phyloP scores from a whole-genome alignment of 176 grass and related monocot genomes.

The Tillandsia leiboldiana region DNA sequence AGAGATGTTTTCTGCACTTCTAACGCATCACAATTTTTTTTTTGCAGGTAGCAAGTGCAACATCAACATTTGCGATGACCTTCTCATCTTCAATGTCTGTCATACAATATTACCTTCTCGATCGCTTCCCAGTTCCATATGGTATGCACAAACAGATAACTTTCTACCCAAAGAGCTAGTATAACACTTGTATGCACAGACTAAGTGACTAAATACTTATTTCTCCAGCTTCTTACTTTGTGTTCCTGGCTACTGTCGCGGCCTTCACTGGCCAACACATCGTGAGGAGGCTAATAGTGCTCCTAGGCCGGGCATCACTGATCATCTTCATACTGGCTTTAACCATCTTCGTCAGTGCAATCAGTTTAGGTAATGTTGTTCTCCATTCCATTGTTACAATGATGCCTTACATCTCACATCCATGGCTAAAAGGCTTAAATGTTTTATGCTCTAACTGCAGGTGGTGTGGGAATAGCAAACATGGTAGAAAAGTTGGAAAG shows the following conservation, averaged over 20 bases:
- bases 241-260: conserved; percentile 15
- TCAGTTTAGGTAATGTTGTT: conserved; percentile 18
- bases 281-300: conserved; percentile 10
- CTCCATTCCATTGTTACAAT: background rate
- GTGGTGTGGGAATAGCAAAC: conserved; percentile 16
- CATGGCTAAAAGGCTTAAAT: background rate
- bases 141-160: background rate
- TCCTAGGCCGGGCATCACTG: conserved; percentile 19
- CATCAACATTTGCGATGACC: conserved; percentile 19
- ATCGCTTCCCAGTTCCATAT: conserved; percentile 23
- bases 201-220: background rate
- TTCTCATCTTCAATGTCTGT: conserved; percentile 23
- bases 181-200: background rate
- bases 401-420: background rate
- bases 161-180: background rate
- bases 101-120: conserved; percentile 19
- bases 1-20: background rate
- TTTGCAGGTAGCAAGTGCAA: conserved; percentile 19
- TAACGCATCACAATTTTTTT: background rate
- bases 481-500: conserved; percentile 18
- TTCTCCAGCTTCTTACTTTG: conserved; percentile 15
- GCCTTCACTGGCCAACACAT: conserved; percentile 15
- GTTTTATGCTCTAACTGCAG: background rate
- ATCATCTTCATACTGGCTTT: conserved; percentile 24
- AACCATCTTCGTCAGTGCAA: conserved; percentile 22